Base-by-base conservation (phyloP, 2,329 filamentous ascomycete species). In the Penicillium sp. region DNA sequence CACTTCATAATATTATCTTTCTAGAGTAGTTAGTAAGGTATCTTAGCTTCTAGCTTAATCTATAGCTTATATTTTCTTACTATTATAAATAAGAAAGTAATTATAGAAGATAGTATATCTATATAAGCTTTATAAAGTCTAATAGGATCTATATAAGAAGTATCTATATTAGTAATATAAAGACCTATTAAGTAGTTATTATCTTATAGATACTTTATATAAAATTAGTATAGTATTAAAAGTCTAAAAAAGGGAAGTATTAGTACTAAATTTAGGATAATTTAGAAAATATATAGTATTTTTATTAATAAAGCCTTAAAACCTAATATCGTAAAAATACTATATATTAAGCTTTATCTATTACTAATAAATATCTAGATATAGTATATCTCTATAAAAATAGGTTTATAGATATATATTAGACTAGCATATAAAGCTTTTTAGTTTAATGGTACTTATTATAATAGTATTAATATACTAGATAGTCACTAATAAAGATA, bases 121-220 rank as follows among this genome's bases (percentile, higher is more conserved):
- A 9, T 9, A 10, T 27, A 10, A 27, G 26, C 9, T 10, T 3
- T 27, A 27, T 10, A 10, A 10, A 27, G 26, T 27, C 26, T 27
- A 27, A 8, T 10, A 10, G 8, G 26, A 0, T 60, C 46, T 3
- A 55, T 41, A 2, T 58, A 24, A 50, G 52, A 55, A 0, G 26
- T 35, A 6, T 54, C 33, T 2, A 10, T 58, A 7, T 19, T n/a
- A 0, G 26, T 19, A 0, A 60, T 60, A 24, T 35, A 37, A 1
- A 52, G 43, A 26, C 59, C 11, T 61, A 61, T 19, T 31, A 52
- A 26, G 54, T 24, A 21, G 41, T 56, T 1, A 44, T 56, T 1
- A 26, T 52, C 5, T 44, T 41, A 6, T 24, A 52, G 19, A 47
- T 56, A 22, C 26, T 56, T 3, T 52, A 44, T 21, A 48, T 43